Evolutionary conservation across 2,329 filamentous ascomycete genomes (phyloP).

Genomic region (Penicillium sp.): DNA sequence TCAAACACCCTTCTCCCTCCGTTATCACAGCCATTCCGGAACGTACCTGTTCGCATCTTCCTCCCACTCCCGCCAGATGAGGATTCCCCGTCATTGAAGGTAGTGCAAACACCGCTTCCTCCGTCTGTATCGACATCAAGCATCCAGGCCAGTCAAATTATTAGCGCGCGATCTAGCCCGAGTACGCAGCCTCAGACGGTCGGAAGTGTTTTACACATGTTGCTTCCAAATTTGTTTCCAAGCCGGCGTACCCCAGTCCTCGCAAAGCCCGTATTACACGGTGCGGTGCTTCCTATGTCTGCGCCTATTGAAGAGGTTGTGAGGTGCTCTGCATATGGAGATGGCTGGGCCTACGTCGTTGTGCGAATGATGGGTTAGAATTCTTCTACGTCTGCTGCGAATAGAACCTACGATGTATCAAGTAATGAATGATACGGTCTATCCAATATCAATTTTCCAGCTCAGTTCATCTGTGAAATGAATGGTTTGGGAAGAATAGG

Average conservation of each 20-base stretch:
- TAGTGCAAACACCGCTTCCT: conserved; percentile 73
- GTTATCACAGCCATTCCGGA: conserved; percentile 67
- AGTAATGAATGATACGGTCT: not conserved
- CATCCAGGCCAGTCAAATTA: conserved; percentile 25
- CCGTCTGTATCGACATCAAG: conserved; percentile 41
- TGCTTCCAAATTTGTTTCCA: conserved; percentile 82
- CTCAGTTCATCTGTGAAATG: not conserved
- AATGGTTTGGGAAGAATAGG: not conserved
- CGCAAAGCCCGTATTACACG: conserved; percentile 82
- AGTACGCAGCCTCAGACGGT: conserved; percentile 63
- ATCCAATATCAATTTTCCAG: not conserved
- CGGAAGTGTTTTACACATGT: conserved; percentile 70
- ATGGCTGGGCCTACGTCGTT: conserved; percentile 86
- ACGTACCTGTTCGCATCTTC: conserved; percentile 87
- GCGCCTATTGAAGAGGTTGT: conserved; percentile 81
- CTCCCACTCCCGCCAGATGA: conserved; percentile 66
- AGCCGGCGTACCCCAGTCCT: conserved; percentile 80
- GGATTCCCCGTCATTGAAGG: conserved; percentile 53
- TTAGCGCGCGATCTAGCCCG: conserved; percentile 17
- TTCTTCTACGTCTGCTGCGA: not conserved
- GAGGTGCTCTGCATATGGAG: conserved; percentile 78
- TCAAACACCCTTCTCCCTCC: conserved; percentile 73
- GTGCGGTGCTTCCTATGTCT: conserved; percentile 74
- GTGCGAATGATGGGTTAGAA: conserved; percentile 65
- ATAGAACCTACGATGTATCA: not conserved